Evolutionary conservation across 345 rosid genomes (phyloP).

Genomic region (Geranium rotundifolium): DNA sequence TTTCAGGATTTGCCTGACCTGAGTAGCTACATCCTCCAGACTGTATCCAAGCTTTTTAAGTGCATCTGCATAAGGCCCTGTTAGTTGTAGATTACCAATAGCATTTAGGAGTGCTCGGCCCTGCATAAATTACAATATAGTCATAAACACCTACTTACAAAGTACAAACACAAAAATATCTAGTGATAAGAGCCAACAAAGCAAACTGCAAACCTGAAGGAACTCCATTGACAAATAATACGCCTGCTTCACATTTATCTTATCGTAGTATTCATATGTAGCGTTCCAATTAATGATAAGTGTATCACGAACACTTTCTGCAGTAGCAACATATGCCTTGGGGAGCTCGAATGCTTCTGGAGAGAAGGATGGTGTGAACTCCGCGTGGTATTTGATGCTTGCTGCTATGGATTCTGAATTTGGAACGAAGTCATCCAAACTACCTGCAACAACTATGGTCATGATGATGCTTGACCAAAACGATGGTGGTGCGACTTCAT

Average conservation of each 20-base stretch:
- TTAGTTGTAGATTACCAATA: constrained; percentile 43
- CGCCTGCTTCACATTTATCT: constrained; percentile 40
- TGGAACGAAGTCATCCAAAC: constrained; percentile 18
- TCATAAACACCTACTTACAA: not conserved
- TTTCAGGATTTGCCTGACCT: constrained; percentile 13
- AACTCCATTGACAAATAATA: constrained; percentile 56
- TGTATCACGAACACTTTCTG: constrained; percentile 38
- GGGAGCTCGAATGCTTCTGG: constrained; percentile 41
- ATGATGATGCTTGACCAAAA: not conserved
- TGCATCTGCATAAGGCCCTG: constrained; percentile 50
- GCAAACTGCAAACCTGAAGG: constrained; percentile 29
- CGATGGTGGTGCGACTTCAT: not conserved
- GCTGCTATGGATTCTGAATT: constrained; percentile 33
- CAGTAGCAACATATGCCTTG: constrained; percentile 40
- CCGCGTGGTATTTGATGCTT: constrained; percentile 43
- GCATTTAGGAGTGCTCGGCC: constrained; percentile 57
- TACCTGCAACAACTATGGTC: constrained; percentile 16
- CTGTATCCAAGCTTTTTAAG: constrained; percentile 31
- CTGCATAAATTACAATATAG: constrained; percentile 16
- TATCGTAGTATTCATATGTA: constrained; percentile 32
- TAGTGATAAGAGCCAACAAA: not conserved
- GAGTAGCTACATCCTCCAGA: constrained; percentile 34
- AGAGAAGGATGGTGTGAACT: constrained; percentile 45
- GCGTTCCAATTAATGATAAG: constrained; percentile 51
- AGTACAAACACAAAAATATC: not conserved